These are phyloP conservation scores for Bacidia gigantensis DNA, from an alignment of 495 filamentous ascomycete genomes.

Conservation along the genomic window DNA sequence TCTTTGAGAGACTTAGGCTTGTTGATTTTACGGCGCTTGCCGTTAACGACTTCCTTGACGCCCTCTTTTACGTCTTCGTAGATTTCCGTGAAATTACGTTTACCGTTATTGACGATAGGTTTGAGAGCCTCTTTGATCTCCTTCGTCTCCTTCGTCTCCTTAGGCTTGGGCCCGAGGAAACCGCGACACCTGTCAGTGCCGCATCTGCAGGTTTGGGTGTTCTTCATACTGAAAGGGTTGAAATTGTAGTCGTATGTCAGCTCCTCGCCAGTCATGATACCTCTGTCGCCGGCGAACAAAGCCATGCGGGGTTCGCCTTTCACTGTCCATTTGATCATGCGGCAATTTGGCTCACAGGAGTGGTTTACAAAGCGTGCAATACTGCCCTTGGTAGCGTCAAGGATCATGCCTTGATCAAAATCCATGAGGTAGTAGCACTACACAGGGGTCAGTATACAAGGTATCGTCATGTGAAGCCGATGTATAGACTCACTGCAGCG, in stretches of 20 bases:
- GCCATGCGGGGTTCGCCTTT: conserved; percentile 91
- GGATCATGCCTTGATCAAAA: conserved; percentile 97
- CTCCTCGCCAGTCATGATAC: conserved; percentile 87
- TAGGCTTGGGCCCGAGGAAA: conserved; percentile 60
- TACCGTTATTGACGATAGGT: conserved; percentile 26
- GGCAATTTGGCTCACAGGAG: conserved; percentile 92
- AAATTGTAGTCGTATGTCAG: conserved; percentile 99
- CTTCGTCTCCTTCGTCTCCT: conserved; percentile 30
- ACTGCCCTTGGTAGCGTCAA: conserved; percentile 88
- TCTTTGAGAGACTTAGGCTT: neutral
- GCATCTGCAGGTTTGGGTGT: conserved; percentile 72
- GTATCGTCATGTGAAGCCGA: neutral
- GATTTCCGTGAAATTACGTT: conserved; percentile 27
- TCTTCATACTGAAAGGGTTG: conserved; percentile 70
- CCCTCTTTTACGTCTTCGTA: conserved; percentile 3
- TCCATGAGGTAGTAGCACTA: conserved; percentile 97
- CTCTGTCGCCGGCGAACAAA: conserved; percentile 79
- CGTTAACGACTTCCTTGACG: conserved; percentile 4
- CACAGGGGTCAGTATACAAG: neutral
- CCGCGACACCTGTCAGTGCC: conserved; percentile 65
- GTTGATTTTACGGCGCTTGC: conserved; percentile 29
- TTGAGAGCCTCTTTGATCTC: conserved; percentile 23
- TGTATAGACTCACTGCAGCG: conserved; percentile 52
- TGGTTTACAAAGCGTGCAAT: conserved; percentile 98
- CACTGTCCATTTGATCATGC: conserved; percentile 97